A percentile compares a stretch with the other conserved stretches of the same genome.
phyloP scores from a whole-genome alignment of 257 asterid species.

The Jaltomata sinuosa region DNA sequence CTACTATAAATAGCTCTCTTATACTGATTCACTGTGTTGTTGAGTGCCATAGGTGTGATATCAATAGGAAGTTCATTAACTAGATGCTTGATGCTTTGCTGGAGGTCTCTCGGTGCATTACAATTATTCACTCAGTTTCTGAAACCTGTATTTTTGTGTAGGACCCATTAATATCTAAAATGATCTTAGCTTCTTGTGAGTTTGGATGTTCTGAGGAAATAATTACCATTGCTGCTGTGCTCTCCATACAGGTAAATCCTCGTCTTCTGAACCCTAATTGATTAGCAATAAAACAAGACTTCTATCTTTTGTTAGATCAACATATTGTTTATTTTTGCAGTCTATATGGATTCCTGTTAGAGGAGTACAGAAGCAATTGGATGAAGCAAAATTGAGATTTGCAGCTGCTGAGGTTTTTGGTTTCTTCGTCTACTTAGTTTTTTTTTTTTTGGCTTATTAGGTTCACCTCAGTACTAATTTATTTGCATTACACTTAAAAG shows the following conservation, averaged over 20 bases:
- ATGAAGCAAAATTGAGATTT: slow-evolving; percentile 90
- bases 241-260: slow-evolving; percentile 70
- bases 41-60: neutral
- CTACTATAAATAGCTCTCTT: neutral
- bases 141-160: slow-evolving; percentile 11
- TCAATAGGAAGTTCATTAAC: neutral
- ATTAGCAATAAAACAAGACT: neutral
- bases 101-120: neutral
- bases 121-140: neutral
- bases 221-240: slow-evolving; percentile 83
- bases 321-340: slow-evolving; percentile 23
- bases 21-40: neutral
- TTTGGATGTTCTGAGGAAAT: slow-evolving; percentile 88
- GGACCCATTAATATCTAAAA: slow-evolving; percentile 93
- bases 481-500: neutral
- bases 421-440: too few species aligned
- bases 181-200: slow-evolving; percentile 75
- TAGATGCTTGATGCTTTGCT: neutral
- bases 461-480: neutral
- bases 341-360: slow-evolving; percentile 75
- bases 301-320: neutral
- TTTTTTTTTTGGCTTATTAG: neutral
- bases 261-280: neutral
- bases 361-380: slow-evolving; percentile 82
- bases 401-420: slow-evolving; percentile 85